Conservation (phyloP, 139 green algal genomes). For the Tetradesmus lagerheimii region DNA sequence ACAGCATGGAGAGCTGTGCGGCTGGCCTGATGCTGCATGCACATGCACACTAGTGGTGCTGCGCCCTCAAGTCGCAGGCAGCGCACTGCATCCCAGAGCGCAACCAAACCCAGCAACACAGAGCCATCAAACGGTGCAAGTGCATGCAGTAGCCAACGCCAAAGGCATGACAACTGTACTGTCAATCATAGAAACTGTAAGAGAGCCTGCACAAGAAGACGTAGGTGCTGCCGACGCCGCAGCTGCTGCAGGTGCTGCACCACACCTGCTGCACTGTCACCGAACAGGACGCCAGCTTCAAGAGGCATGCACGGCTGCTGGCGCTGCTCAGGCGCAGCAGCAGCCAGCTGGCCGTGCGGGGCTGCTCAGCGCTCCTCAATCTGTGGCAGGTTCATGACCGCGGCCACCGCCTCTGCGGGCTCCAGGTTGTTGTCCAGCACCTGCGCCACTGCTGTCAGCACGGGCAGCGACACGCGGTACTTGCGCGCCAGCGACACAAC, state of each 20-base stretch:
- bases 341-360: not conserved
- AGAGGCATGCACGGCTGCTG: not conserved
- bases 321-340: not conserved
- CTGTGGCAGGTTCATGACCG: slow-evolving; percentile 98
- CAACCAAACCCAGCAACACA: not conserved
- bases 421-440: slow-evolving; percentile 90
- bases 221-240: not conserved
- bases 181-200: too few relatives aligned
- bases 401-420: slow-evolving; percentile 85
- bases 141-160: too few relatives aligned
- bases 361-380: slow-evolving; percentile 84
- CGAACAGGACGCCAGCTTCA: not conserved
- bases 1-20: not conserved
- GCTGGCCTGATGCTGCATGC: not conserved
- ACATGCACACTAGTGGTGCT: not conserved
- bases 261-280: not conserved
- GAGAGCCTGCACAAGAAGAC: too few relatives aligned
- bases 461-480: slow-evolving; percentile 94
- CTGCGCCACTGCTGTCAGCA: slow-evolving; percentile 96
- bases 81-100: not conserved
- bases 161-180: too few relatives aligned
- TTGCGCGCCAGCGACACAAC: slow-evolving; percentile 91
- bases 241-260: not conserved
- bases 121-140: not conserved
- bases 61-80: not conserved